Conservation (phyloP, 73 alveolate species). For the Paramecium sonneborni region DNA sequence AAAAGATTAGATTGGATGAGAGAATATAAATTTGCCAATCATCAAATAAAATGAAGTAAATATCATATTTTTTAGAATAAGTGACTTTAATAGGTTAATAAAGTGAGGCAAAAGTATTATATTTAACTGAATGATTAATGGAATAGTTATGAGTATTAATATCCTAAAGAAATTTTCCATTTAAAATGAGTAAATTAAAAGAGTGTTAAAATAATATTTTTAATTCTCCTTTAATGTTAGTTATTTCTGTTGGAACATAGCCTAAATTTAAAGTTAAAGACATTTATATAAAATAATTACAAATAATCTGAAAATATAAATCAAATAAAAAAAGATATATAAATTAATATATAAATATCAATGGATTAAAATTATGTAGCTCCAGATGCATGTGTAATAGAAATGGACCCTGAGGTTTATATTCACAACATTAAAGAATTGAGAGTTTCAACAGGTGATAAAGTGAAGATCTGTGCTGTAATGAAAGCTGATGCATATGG, state of each 20-base stretch:
- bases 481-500: constrained; percentile 29
- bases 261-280: background rate
- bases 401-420: background rate
- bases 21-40: constrained; percentile 33
- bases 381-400: background rate
- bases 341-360: background rate
- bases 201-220: background rate
- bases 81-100: background rate
- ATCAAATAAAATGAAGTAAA: constrained; percentile 4
- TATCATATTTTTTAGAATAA: background rate
- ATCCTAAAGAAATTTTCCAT: background rate
- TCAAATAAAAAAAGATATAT: background rate
- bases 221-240: background rate
- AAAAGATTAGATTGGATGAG: background rate
- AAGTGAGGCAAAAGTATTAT: background rate
- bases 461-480: background rate
- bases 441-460: background rate
- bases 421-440: constrained; percentile 12
- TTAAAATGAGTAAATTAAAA: background rate
- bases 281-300: background rate
- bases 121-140: background rate
- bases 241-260: background rate
- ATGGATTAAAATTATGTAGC: constrained; percentile 16
- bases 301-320: background rate
- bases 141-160: background rate